Evolutionary conservation across 2,329 filamentous ascomycete species (phyloP), one percentile per base, ranked within the genome.

Genomic region (Aspergillus awamori): DNA sequence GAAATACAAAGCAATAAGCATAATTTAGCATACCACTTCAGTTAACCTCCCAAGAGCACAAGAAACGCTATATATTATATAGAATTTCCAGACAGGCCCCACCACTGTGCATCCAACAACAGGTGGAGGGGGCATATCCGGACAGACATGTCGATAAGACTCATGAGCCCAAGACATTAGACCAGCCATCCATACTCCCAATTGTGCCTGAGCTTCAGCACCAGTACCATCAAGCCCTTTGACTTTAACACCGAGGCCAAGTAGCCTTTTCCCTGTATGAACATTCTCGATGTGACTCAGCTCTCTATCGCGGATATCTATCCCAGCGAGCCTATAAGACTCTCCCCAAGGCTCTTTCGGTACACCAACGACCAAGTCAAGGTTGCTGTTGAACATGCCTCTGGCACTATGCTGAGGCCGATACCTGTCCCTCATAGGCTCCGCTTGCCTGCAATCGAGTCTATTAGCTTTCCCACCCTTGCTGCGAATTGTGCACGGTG

Each of bases 131-230:
- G 26, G 8, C 5, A 15, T 36, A 36, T 1, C 33, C 0, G 33
- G 11, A n/a, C 15, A 20, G 5, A 4, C 6, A n/a, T 20, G 5
- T 15, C n/a, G 20, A 5, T 11, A 24, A 30, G 8, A n/a, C 8
- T n/a, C 24, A 5, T 24, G 7, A 28, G 47, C 43, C 60, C 60
- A 62, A 15, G 30, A 26, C 22, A 56, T 26, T 20, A 62, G 30
- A 6, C 60, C 57, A 17, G 57, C 43, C 57, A 59, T 62, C 57
- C 60, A 62, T 24, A 57, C 38, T 8, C 33, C 57, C 15, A 59
- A 26, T 48, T 62, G 57, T 8, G 57, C 52, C 28, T 59, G 41
- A 10, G 60, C 53, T 20, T 62, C 57, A 15, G 41, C 26, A 47
- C 53, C 7, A 15, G 53, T 59, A 10, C 60, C 60, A 5, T 57